Base-by-base conservation (phyloP, 2,329 filamentous ascomycete species). In the Onygenales sp. region DNA sequence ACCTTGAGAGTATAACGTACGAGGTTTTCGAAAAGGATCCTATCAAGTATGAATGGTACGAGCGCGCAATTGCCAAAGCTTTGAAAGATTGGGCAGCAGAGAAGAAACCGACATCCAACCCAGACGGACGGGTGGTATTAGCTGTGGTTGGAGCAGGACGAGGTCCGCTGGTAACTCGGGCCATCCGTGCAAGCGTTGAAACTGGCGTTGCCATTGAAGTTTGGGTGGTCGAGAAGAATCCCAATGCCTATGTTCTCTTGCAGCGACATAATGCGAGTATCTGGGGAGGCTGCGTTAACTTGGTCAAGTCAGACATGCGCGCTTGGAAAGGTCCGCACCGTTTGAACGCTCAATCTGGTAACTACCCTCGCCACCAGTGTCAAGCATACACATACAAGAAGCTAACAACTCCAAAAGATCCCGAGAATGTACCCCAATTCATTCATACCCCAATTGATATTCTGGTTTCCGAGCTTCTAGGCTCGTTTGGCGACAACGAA, bases 11-110 rank as follows among this genome's bases (percentile, higher is more conserved):
- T 46, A 87, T 95, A 43, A 98, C 93, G 0, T 98, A 98, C 69
- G 93, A 98, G 67, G 92, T 97, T 2, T 98, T 98, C 64, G 93
- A 98, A 69, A 94, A 94, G 61, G 94, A 98, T 59, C 93, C 93
- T 0, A 87, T 98, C 72, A 98, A 98, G 71, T 98, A 98, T 67
- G 84, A 90, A 59, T 94, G 92, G 78, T 98, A 98, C 66, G 90
- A 97, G 68, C 78, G 80, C 45, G 93, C 93, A 11, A 86, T 94
- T 54, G 81, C 82, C 3, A 82, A 87, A 59, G 92, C 93, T 0
- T 76, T 98, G 57, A 78, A 74, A 10, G 91, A 97, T 64, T 94
- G 93, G 85, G 78, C 78, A 55, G 72, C 77, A 39, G 78, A 88
- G 55, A 76, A 80, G 35, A 90, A 89, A 65, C 84, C 89, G 0